A percentile compares a stretch with the other conserved stretches of the same genome.
phyloP scores from a whole-genome alignment of 2,329 filamentous ascomycete species.

The Shiraia sp. region DNA sequence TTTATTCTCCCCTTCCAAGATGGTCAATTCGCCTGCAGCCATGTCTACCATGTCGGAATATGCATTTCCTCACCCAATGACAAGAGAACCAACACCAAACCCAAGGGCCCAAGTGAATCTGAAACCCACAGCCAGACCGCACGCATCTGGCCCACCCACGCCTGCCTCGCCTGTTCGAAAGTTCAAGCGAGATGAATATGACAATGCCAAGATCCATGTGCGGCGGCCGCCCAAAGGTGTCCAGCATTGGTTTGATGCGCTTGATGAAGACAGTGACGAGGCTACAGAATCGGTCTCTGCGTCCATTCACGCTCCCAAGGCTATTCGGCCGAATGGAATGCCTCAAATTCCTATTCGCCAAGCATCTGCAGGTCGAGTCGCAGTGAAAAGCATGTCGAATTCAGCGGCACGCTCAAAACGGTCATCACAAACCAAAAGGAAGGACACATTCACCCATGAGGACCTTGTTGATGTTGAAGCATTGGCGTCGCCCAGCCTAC shows the following conservation, averaged over 20 bases:
- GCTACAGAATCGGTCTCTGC: constrained; percentile 18
- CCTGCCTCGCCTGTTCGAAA: constrained; percentile 30
- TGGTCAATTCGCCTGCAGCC: constrained; percentile 46
- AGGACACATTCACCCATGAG: constrained; percentile 25
- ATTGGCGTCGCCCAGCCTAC: constrained; percentile 35
- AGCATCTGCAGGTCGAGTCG: constrained; percentile 21
- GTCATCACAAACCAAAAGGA: constrained; percentile 13
- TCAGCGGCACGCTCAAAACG: constrained; percentile 19
- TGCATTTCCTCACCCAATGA: constrained; percentile 36
- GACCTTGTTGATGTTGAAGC: constrained; percentile 25
- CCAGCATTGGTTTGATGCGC: constrained; percentile 56
- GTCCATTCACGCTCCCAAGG: constrained; percentile 17
- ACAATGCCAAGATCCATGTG: constrained; percentile 53
- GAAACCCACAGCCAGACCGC: constrained; percentile 27
- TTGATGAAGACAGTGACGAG: constrained; percentile 47
- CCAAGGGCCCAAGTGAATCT: constrained; percentile 25
- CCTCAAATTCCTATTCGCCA: constrained; percentile 19
- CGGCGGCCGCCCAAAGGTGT: constrained; percentile 53
- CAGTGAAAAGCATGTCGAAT: constrained; percentile 9
- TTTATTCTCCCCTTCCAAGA: constrained; percentile 45
- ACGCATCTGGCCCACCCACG: constrained; percentile 13
- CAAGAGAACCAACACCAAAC: constrained; percentile 34
- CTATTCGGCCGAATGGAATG: constrained; percentile 8
- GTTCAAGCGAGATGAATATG: constrained; percentile 45
- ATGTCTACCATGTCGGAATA: constrained; percentile 46